A percentile compares a stretch with the other conserved stretches of the same genome.
Conservation (phyloP, 2,329 filamentous ascomycete species). For the Diaporthe citrichinensis region DNA sequence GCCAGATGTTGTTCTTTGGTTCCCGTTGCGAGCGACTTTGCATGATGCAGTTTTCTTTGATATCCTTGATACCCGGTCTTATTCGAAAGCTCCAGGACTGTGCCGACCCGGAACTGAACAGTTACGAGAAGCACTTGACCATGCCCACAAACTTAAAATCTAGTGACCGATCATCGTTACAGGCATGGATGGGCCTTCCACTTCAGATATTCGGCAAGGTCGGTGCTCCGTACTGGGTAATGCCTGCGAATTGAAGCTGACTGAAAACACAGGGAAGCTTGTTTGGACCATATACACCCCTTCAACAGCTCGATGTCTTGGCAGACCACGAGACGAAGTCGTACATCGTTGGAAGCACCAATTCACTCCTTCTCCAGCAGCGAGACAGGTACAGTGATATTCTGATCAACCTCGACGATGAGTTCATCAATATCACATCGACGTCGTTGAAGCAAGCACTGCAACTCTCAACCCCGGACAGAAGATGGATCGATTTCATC, state of each 20-base stretch:
- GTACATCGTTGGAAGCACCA: conserved; percentile 97
- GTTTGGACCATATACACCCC: conserved; percentile 95
- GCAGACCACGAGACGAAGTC: conserved; percentile 96
- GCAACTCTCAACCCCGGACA: conserved; percentile 85
- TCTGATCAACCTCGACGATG: conserved; percentile 94
- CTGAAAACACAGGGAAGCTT: conserved; percentile 79
- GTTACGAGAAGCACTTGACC: conserved; percentile 80
- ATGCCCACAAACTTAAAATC: conserved; percentile 89
- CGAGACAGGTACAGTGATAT: conserved; percentile 97
- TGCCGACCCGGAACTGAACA: conserved; percentile 92
- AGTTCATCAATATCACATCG: conserved; percentile 86
- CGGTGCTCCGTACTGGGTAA: conserved; percentile 43
- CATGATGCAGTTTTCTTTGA: conserved; percentile 98
- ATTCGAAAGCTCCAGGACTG: conserved; percentile 94
- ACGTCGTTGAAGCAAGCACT: conserved; percentile 82
- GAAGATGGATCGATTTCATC: conserved; percentile 96
- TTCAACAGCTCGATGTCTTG: conserved; percentile 94
- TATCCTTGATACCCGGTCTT: conserved; percentile 94
- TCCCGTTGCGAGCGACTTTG: conserved; percentile 95
- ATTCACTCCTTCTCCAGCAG: conserved; percentile 92
- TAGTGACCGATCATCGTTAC: conserved; percentile 89
- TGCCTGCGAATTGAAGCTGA: not conserved
- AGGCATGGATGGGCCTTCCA: conserved; percentile 94
- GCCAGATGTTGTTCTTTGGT: conserved; percentile 96
- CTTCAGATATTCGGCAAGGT: conserved; percentile 96